Evolutionary conservation across 2,329 filamentous ascomycete species (phyloP), one percentile per base, ranked within the genome.

Genomic region (Cadophora gregata): DNA sequence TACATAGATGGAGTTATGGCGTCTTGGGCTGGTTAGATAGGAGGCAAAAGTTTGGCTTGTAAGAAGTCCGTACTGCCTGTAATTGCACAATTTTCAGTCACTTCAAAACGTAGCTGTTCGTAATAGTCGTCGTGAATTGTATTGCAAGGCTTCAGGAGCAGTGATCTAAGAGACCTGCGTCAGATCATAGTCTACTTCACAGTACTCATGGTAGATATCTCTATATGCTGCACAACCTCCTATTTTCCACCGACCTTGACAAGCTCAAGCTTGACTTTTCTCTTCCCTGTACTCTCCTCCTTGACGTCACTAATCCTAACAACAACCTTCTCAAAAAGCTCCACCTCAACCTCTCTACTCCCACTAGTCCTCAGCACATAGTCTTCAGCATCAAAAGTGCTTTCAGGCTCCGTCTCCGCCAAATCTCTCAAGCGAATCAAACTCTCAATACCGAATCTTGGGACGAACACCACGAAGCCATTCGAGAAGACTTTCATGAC

Each of bases 401-500:
- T 91, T 71, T 94, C 90, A 0, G 93, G 92, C 78, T 92, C 93
- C 0, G 88, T 86, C 19, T 90, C 87, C 4, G 89, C 90, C 66
- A 98, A 84, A 80, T 98, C 96, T 66, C 93, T 85, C 73, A 98
- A 81, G 12, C 95, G 86, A 70, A 99, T 96, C 69, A 97, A 81
- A 48, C 93, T 91, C 82, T 99, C 96, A 74, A 99, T 96, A 48
- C 96, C 96, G 79, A 99, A 99, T 19, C 93, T 85, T 7, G 96
- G 96, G 59, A 99, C 95, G 69, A 98, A 94, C 12, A 98, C 94
- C 21, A 98, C 96, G 74, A 97, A 95, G 7, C 96, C 96, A 80
- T 99, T 99, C 77, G 92, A 93, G 80, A 99, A 99, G 62, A 99
- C 91, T 77, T 93, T 92, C 92, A 99, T 97, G 55, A 99, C 89